These are phyloP conservation scores for Microdochium paspali DNA, from an alignment of 2,329 filamentous ascomycete genomes.

Conservation along the genomic window DNA sequence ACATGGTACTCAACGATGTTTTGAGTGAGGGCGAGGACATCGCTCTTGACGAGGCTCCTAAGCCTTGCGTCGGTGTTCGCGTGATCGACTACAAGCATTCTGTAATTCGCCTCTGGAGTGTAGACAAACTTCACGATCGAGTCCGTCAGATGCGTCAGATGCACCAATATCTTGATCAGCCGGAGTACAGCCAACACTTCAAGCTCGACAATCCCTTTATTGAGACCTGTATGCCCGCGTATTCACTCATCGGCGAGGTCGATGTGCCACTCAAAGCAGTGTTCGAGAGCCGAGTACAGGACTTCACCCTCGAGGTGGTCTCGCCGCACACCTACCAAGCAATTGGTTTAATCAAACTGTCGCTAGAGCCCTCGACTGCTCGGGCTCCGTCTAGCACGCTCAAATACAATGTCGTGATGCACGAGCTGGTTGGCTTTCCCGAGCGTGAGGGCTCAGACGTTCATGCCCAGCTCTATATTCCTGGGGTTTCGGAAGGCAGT, in stretches of 20 bases:
- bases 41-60: constrained; percentile 69
- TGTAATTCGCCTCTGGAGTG: constrained; percentile 86
- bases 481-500: constrained; percentile 80
- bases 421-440: constrained; percentile 87
- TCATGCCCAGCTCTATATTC: constrained; percentile 93
- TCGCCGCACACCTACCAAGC: constrained; percentile 89
- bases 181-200: constrained; percentile 89
- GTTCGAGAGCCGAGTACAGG: constrained; percentile 89
- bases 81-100: constrained; percentile 84
- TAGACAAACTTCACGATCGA: constrained; percentile 83
- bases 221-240: constrained; percentile 84
- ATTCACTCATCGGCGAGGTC: constrained; percentile 84
- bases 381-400: constrained; percentile 84
- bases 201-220: constrained; percentile 88
- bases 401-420: constrained; percentile 99
- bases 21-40: constrained; percentile 76
- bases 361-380: constrained; percentile 86
- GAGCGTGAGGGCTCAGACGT: constrained; percentile 94
- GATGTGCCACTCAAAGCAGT: constrained; percentile 89
- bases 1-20: constrained; percentile 88
- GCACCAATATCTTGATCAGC: constrained; percentile 91
- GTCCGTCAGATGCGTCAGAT: constrained; percentile 92
- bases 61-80: constrained; percentile 83
- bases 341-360: constrained; percentile 82
- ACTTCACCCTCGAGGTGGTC: constrained; percentile 82